Evolutionary conservation across 2,329 filamentous ascomycete genomes (phyloP), one percentile per base, ranked within the genome.

Genomic region (Fusarium beomiforme): DNA sequence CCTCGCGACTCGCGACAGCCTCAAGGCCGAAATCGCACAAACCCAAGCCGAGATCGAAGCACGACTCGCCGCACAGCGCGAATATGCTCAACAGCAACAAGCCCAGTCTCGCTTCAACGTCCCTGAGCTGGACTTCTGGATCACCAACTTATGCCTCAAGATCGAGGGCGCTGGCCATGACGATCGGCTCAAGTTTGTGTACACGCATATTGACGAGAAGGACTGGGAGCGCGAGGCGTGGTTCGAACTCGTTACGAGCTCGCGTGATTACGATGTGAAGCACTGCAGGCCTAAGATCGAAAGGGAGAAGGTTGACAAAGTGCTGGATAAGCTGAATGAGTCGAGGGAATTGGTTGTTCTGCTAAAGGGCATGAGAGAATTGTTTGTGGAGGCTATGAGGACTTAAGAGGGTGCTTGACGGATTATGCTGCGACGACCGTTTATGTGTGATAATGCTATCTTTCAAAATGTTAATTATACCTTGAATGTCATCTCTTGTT

Each of bases 121-220:
- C 44, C 96, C 96, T 0, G 96, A 99, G 83, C 87, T 99, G 47
- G 93, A 95, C 74, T 98, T 98, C 79, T 99, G 96, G 96, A 93
- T 97, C 79, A 92, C 92, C 59, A 96, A 95, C 79, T 85, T 99
- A 65, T 95, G 95, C 64, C 81, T 98, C 78, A 87, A 92, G 67
- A 97, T 99, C 77, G 95, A 98, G 78, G 95, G 95, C 3, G 93
- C 93, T 1, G 95, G 93, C 2, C 88, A 89, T 78, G 91, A 93
- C 69, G 95, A 98, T 81, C 88, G 93, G 29, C 85, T 99, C 74
- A 95, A 95, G 81, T 97, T 99, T 79, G 88, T 96, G 5, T 99
- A 94, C 78, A 92, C 90, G 31, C 93, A 97, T 80, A 85, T 98
- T 47, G 90, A 97, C 78, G 94, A 97, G 83, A 89, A 90, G 76